Percentiles rank a stretch among this genome's conserved stretches.
These are phyloP conservation scores for Wickerhamiella cacticola DNA, from an alignment of 805 yeast genomes.

Conservation along the genomic window DNA sequence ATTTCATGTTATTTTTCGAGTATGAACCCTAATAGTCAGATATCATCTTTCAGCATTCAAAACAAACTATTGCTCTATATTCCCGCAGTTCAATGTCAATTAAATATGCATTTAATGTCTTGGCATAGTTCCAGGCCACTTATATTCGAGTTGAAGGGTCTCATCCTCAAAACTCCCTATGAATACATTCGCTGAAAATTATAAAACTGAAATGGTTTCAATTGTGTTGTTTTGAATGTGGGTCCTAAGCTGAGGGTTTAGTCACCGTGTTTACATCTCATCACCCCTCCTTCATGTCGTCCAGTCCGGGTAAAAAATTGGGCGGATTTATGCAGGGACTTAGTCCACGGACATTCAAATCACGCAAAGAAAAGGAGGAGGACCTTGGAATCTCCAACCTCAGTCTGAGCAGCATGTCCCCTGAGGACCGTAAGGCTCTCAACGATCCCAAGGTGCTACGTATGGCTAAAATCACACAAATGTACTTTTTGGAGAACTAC, in stretches of 20 bases:
- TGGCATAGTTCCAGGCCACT: too few relatives aligned
- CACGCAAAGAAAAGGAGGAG: conserved; percentile 3
- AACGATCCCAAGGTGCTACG: conserved; percentile 68
- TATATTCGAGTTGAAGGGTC: too few relatives aligned
- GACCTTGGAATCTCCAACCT: neutral
- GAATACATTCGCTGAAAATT: too few relatives aligned
- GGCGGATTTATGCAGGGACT: conserved; percentile 7
- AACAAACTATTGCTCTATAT: too few relatives aligned
- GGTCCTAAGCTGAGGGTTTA: neutral
- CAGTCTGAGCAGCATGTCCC: neutral
- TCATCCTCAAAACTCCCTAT: too few relatives aligned
- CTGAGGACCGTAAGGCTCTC: conserved; percentile 34
- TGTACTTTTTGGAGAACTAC: conserved; percentile 88
- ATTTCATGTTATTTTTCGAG: too few relatives aligned
- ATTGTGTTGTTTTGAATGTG: conserved; percentile 1
- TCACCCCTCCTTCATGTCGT: conserved; percentile 2
- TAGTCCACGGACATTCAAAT: conserved; percentile 3
- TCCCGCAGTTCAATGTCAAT: too few relatives aligned
- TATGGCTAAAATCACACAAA: conserved; percentile 79
- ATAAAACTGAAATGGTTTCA: too few relatives aligned
- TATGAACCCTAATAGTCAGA: too few relatives aligned
- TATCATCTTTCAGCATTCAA: too few relatives aligned
- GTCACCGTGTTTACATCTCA: conserved; percentile 2
- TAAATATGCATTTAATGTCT: too few relatives aligned
- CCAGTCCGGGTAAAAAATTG: conserved; percentile 3